phyloP scores from a whole-genome alignment of 192 early-diverging fungal species.

The Martensiomyces pterosporus region DNA sequence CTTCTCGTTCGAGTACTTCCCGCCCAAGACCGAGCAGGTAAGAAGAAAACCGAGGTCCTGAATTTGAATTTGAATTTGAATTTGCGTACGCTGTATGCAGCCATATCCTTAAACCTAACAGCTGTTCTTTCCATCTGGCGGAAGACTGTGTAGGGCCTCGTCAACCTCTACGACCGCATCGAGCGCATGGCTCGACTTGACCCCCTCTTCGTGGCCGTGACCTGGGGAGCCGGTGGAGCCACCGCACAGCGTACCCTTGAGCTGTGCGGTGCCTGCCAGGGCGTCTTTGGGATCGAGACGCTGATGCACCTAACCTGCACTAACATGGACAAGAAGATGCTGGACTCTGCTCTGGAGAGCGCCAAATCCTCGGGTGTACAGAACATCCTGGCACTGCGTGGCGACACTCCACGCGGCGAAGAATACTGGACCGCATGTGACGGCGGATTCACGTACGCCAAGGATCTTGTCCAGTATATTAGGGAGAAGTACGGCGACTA shows the following conservation, averaged over 20 bases:
- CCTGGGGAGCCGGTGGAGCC: conserved; percentile 94
- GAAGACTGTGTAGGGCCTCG: conserved; percentile 73
- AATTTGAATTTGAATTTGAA: no score
- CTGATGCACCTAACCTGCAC: conserved; percentile 98
- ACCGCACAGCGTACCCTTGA: conserved; percentile 87
- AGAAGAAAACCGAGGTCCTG: no score
- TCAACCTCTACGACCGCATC: conserved; percentile 92
- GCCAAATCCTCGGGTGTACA: conserved; percentile 85
- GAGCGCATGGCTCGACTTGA: conserved; percentile 87
- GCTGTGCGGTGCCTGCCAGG: conserved; percentile 80
- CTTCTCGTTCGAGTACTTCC: conserved; percentile 97
- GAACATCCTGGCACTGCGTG: conserved; percentile 93
- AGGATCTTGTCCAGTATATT: conserved; percentile 89
- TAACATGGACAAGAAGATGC: conserved; percentile 87
- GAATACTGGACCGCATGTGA: conserved; percentile 69
- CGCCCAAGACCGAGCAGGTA: conserved; percentile 91
- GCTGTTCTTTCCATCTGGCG: no score
- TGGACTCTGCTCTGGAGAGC: conserved; percentile 76
- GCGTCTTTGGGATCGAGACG: conserved; percentile 86
- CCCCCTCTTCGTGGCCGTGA: conserved; percentile 94
- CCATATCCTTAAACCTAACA: no score
- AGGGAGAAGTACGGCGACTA: conserved; percentile 80
- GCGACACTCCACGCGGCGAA: conserved; percentile 84
- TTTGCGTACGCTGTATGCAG: no score
- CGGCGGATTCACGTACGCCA: conserved; percentile 73